These are phyloP conservation scores for Kwoniella pini DNA, from an alignment of 768 basidiomycete species.

Conservation along the genomic window DNA sequence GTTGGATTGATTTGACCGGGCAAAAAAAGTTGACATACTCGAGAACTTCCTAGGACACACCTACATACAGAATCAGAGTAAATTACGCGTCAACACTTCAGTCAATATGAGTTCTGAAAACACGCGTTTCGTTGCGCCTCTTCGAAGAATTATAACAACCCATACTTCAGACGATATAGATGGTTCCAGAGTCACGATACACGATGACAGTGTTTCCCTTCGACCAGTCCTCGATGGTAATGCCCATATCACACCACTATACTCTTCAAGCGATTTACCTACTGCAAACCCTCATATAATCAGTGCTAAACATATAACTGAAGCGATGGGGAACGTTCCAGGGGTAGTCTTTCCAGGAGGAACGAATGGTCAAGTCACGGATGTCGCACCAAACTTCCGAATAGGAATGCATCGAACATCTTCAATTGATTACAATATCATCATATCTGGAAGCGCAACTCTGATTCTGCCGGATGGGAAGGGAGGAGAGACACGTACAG, in stretches of 20 bases:
- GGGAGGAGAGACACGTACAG: slow-evolving; percentile 32
- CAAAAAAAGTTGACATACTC: too few relatives aligned
- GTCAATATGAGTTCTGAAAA: background rate
- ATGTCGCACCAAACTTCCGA: slow-evolving; percentile 36
- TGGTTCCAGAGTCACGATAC: slow-evolving; percentile 21
- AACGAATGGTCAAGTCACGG: slow-evolving; percentile 46
- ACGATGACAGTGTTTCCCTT: slow-evolving; percentile 27
- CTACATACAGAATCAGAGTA: background rate
- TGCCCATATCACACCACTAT: slow-evolving; percentile 31
- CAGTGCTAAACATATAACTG: slow-evolving; percentile 16
- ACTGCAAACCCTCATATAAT: slow-evolving; percentile 23
- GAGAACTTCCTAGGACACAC: too few relatives aligned
- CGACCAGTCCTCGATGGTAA: slow-evolving; percentile 16
- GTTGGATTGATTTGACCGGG: too few relatives aligned
- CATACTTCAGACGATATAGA: slow-evolving; percentile 20
- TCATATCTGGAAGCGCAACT: slow-evolving; percentile 34
- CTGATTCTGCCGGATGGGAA: slow-evolving; percentile 38
- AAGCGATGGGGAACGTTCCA: slow-evolving; percentile 10
- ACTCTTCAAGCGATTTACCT: slow-evolving; percentile 27
- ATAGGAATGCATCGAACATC: slow-evolving; percentile 48
- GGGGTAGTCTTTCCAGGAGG: slow-evolving; percentile 38
- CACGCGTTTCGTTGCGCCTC: background rate
- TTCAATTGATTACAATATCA: slow-evolving; percentile 53
- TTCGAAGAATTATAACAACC: slow-evolving; percentile 34
- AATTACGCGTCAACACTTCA: background rate